Base-by-base conservation (phyloP, 1,284 basidiomycete genomes). In the Ustilago sp. region DNA sequence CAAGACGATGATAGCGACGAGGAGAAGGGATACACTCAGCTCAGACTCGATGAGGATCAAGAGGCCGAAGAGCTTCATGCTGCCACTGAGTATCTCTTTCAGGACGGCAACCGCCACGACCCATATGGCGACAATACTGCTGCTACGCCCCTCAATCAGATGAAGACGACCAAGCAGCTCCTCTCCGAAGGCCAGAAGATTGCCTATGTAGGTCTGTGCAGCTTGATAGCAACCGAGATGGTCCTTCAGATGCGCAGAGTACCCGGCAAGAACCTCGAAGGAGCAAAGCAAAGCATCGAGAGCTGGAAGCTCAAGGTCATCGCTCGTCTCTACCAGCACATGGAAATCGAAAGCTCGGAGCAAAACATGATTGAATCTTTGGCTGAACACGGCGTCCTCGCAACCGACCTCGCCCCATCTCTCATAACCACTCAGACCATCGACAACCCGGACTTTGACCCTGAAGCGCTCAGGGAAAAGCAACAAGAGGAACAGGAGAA, bases 311-410 rank as follows among this genome's bases (percentile, higher is more conserved):
- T 83, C 56, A 81, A 80, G 23, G 82, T 85, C 64, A 83, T 85
- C 80, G 77, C 83, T 35, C 80, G 84, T 34, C 71, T 86, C 51
- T 86, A 81, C 57, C 83, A 85, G 67, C 84, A 86, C 63, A 83
- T 86, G 78, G 84, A 84, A 48, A 84, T 86, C 23, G 84, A 86
- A 41, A 56, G 63, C 13, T 62, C 68, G 36, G 83, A 86, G 63
- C 83, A 86, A 70, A 57, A 58, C n/a, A 86, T 86, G 84, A 86
- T 86, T 62, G 81, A 85, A 39, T 84, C 83, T 8, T 61, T 86
- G 12, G 80, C 82, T 4, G 70, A 80, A 39, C 84, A 86, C 57
- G 84, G 84, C 15, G 83, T 86, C 0, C 74, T 83, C 2, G 60
- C 83, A 28, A 72, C 79, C n/a, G 84, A 86, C 54, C 72, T 86